A percentile compares a stretch with the other conserved stretches of the same genome.
phyloP scores from a whole-genome alignment of 192 early-diverging fungal genomes.

The Mortierella claussenii region DNA sequence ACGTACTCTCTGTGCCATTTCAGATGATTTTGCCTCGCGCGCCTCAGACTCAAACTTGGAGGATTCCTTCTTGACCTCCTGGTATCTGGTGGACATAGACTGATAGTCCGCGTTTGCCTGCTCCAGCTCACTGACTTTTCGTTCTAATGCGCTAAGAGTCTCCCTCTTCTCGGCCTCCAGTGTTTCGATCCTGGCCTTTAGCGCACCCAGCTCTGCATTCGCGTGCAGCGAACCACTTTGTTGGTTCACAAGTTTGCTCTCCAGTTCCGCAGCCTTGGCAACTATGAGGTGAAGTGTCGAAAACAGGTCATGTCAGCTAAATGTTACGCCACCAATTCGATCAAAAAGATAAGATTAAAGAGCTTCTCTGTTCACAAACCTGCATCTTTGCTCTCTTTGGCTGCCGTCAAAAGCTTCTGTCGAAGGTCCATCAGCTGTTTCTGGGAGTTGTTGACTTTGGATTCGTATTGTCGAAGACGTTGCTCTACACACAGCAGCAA shows the following conservation, averaged over 20 bases:
- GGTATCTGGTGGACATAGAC: constrained; percentile 21
- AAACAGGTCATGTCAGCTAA: neutral
- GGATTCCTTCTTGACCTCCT: constrained; percentile 36
- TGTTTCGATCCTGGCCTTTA: constrained; percentile 27
- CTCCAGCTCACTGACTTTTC: constrained; percentile 40
- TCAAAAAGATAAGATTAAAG: neutral
- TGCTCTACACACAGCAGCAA: too few species aligned
- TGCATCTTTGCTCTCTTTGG: constrained; percentile 21
- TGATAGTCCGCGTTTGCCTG: constrained; percentile 42
- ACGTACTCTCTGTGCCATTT: constrained; percentile 39
- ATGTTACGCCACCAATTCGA: neutral
- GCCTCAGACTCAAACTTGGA: constrained; percentile 38
- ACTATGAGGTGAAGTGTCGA: neutral
- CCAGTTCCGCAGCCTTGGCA: constrained; percentile 28
- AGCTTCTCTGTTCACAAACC: constrained; percentile 10
- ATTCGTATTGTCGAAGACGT: constrained; percentile 34
- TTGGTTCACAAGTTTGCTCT: constrained; percentile 17
- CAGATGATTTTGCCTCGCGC: constrained; percentile 43
- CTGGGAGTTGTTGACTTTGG: constrained; percentile 32
- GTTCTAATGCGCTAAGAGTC: constrained; percentile 24
- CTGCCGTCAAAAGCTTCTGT: constrained; percentile 20
- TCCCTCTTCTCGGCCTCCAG: constrained; percentile 42
- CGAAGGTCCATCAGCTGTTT: constrained; percentile 10
- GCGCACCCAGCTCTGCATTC: constrained; percentile 17
- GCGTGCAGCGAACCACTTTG: constrained; percentile 40